Base-by-base conservation (phyloP, 768 basidiomycete species). In the Tricholomella constricta region DNA sequence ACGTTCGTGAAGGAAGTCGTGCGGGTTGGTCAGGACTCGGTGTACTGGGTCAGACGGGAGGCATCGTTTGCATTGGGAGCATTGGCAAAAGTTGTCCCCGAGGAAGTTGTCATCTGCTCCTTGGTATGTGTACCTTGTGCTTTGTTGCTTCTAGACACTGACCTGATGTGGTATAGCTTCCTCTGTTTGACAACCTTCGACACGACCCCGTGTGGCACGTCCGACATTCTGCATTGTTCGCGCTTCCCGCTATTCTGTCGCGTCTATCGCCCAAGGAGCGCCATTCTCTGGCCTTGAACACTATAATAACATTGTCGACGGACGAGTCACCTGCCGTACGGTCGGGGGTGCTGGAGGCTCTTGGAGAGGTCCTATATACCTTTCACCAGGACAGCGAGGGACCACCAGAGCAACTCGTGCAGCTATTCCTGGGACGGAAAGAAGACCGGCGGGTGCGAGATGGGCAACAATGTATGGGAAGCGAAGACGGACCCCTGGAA, bases 51-150 rank as follows among this genome's bases (percentile, higher is more conserved):
- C 17, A 77, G 92, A 57, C 77, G 88, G 47, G 91, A 96, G 66
- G 92, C 91, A 2, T 89, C 89, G 1, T 90, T 92, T 58, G 94
- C 94, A 3, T 74, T 98, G 23, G 93, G 91, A 0, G 89, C 89
- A 8, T 75, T 98, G 48, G 91, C 93, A 17, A 94, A 95, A 69
- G 84, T 91, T 20, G 85, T 92, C 7, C 85, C 91, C n/a, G 72
- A 81, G 37, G 89, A 91, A 60, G 68, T 91, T 22, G 80, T 94
- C 17, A 65, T 80, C 20, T 76, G 68, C 43, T 80, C 84, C 48
- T 73, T 90, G 72, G 91, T 86, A 64, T 48, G 81, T 64, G 22
- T 41, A 59, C 19, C n/a, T 41, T 25, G 15, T 26, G 4, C 12
- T 15, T 48, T 11, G 23, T 11, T 12, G 2, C 31, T 29, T 5